Base-by-base conservation (phyloP, 371 early-diverging fungal species). In the Mucor mucedo region DNA sequence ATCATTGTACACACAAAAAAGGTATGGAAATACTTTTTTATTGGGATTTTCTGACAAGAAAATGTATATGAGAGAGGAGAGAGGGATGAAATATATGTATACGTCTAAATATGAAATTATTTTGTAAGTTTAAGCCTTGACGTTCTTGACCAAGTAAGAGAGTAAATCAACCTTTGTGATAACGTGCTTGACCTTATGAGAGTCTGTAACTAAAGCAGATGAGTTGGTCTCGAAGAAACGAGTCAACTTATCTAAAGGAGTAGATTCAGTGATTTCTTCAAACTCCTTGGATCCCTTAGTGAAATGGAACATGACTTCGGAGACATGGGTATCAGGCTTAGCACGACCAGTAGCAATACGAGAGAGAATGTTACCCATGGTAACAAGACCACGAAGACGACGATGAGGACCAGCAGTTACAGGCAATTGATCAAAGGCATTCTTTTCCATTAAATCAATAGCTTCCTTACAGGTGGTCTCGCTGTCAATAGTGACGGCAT, bases 341-440 rank as follows among this genome's bases (percentile, higher is more conserved):
- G 86, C 87, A 59, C 92, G 86, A 45, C 90, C 87, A 29, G 89
- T 82, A 6, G 93, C 84, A 54, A 97, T 78, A 52, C 93, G 91
- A 30, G 70, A 70, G 5, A 97, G 84, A 44, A 95, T 77, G 78
- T 94, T 91, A 49, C 96, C 94, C 64, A 96, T 83, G 21, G 95
- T 96, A 38, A 95, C 87, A 55, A 96, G 77, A 28, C 97, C 97
- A 47, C 87, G 87, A 28, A 96, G 76, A 33, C 84, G 76, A 16
- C 84, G 79, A 40, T 77, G 76, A 63, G 76, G 80, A 55, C 84
- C 66, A 11, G 87, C 78, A 28, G 93, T 91, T 10, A 97, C 97
- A 5, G 98, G 98, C 30, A 97, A 81, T 79, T 98, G 98, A 80
- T 97, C 97, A 69, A 97, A 97, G 10, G 89, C 94, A 57, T 92